Evolutionary conservation across 1,284 basidiomycete genomes (phyloP), one percentile per base, ranked within the genome.

Genomic region (Apiotrichum veenhuisii): DNA sequence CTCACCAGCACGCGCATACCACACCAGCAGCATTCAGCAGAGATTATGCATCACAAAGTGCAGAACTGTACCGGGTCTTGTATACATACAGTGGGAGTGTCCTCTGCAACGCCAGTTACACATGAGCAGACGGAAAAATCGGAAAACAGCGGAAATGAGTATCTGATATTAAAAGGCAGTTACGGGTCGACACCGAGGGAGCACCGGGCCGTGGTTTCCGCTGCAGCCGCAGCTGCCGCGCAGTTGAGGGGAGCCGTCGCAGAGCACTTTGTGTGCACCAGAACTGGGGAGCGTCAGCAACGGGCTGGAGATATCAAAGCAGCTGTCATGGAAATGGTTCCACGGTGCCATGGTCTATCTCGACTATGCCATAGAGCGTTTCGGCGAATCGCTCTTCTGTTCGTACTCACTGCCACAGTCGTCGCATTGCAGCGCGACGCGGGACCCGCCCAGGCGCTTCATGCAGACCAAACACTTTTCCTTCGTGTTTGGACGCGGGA

Each of bases 341-440:
- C n/a, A n/a, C n/a, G n/a, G n/a, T n/a, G n/a, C n/a, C n/a, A n/a
- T n/a, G n/a, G n/a, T n/a, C n/a, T n/a, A n/a, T n/a, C n/a, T n/a
- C n/a, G n/a, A n/a, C n/a, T n/a, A n/a, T n/a, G n/a, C n/a, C n/a
- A n/a, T n/a, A n/a, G n/a, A n/a, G n/a, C n/a, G n/a, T n/a, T n/a
- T n/a, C n/a, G n/a, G n/a, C n/a, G n/a, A n/a, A n/a, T n/a, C n/a
- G n/a, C n/a, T n/a, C n/a, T n/a, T n/a, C n/a, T n/a, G n/a, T n/a
- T n/a, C 2, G 5, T 10, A 52, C 56, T 50, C 11, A 57, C 56
- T 30, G 20, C 56, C 56, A 22, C 56, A 57, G 26, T 57, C 46
- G 36, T 57, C 56, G 36, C 56, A 57, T 37, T 53, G 51, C 14
- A 57, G 33, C 3, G 38, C 56, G 3, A 52, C 36, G 15, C 56